A percentile compares a stretch with the other conserved stretches of the same genome.
phyloP scores from a whole-genome alignment of 495 filamentous ascomycete species.

The Lepraria neglecta region DNA sequence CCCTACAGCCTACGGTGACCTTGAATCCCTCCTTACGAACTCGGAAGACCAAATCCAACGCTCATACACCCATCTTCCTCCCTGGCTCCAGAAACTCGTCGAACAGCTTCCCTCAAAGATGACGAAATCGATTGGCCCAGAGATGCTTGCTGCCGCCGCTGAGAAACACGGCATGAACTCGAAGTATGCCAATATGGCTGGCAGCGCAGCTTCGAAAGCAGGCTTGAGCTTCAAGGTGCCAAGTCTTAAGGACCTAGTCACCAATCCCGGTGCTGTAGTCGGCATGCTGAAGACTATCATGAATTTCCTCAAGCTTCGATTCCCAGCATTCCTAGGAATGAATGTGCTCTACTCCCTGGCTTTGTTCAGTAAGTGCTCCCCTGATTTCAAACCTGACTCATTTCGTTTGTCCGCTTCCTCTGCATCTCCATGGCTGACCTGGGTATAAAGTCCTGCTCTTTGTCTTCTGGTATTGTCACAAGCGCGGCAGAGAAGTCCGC shows the following conservation, averaged over 20 bases:
- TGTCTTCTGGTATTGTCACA: conserved; percentile 96
- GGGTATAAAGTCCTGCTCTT: conserved; percentile 64
- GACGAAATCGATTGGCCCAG: conserved; percentile 64
- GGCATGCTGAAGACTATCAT: conserved; percentile 79
- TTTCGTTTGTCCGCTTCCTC: background rate
- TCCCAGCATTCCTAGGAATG: conserved; percentile 76
- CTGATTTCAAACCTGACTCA: background rate
- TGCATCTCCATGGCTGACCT: conserved; percentile 10
- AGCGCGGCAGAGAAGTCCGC: conserved; percentile 77
- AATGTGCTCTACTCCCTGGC: conserved; percentile 83
- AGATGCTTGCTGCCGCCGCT: conserved; percentile 67
- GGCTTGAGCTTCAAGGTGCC: conserved; percentile 48
- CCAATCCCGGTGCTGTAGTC: conserved; percentile 75
- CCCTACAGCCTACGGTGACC: conserved; percentile 86
- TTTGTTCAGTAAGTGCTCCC: conserved; percentile 60
- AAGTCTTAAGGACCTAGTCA: conserved; percentile 70
- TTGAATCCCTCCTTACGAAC: conserved; percentile 73
- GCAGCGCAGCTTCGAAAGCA: conserved; percentile 44
- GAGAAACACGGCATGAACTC: conserved; percentile 61
- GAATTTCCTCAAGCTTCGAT: conserved; percentile 72
- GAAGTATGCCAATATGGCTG: conserved; percentile 45
- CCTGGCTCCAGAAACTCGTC: conserved; percentile 78
- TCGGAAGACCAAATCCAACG: conserved; percentile 68
- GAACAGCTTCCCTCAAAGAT: conserved; percentile 78
- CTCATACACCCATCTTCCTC: conserved; percentile 71